Evolutionary conservation across 2,329 filamentous ascomycete genomes (phyloP).

Genomic region (Rutstroemia sp.): DNA sequence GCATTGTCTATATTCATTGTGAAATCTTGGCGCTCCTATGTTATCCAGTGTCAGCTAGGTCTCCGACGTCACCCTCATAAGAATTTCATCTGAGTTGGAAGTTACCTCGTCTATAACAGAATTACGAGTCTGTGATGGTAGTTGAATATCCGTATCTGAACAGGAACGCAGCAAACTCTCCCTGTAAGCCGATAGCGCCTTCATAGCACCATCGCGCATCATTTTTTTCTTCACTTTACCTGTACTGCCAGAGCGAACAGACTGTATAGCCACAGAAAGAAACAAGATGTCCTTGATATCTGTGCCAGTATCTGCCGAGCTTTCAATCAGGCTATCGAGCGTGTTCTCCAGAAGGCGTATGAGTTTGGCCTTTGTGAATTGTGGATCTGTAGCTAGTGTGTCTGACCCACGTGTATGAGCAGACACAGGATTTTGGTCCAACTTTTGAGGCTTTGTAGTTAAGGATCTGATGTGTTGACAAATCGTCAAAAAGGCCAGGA

Average conservation of each 20-base stretch:
- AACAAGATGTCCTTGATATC: constrained; percentile 16
- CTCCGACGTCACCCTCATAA: too few relatives aligned
- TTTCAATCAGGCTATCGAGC: constrained; percentile 8
- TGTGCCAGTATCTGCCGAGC: constrained; percentile 10
- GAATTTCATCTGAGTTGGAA: too few relatives aligned
- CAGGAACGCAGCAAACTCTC: constrained; percentile 2
- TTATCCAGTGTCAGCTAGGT: too few relatives aligned
- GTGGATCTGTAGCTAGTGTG: constrained; percentile 5
- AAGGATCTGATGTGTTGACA: constrained; percentile 4
- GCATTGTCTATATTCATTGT: not conserved
- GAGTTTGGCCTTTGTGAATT: constrained; percentile 14
- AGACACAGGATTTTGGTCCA: not conserved
- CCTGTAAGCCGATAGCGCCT: constrained; percentile 12
- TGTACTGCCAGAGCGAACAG: constrained; percentile 8
- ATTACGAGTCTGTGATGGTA: not conserved
- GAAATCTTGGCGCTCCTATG: too few relatives aligned
- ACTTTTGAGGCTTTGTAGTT: not conserved
- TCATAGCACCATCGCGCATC: constrained; percentile 12
- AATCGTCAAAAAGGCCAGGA: constrained; percentile 12
- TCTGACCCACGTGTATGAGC: not conserved
- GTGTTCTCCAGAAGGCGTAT: constrained; percentile 14
- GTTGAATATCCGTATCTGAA: not conserved
- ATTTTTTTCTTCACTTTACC: constrained; percentile 6
- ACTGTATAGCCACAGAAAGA: constrained; percentile 12
- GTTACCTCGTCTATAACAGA: not conserved